Evolutionary conservation across 495 filamentous ascomycete species (phyloP).

Genomic region (Patellaria atrata): DNA sequence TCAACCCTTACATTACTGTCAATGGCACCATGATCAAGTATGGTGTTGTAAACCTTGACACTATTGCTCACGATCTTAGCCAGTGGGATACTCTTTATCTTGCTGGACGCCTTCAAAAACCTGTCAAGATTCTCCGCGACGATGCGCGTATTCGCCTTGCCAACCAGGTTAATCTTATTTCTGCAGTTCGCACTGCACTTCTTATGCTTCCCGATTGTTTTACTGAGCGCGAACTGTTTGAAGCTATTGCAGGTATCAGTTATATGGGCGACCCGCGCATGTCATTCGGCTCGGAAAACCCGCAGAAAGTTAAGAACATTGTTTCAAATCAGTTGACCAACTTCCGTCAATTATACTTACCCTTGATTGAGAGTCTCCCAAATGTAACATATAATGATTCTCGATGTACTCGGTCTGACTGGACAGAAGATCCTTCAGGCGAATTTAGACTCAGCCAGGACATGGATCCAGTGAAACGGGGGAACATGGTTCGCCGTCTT

Average conservation of each 20-base stretch:
- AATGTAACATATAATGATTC: constrained; percentile 71
- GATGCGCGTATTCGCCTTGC: constrained; percentile 80
- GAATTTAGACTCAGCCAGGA: constrained; percentile 61
- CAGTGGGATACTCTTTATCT: constrained; percentile 90
- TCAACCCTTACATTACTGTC: constrained; percentile 90
- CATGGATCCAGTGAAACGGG: constrained; percentile 76
- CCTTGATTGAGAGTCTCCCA: constrained; percentile 75
- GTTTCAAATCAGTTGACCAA: constrained; percentile 79
- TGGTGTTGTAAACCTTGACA: constrained; percentile 84
- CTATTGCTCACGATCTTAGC: constrained; percentile 68
- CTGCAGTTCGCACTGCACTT: constrained; percentile 77
- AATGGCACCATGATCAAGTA: constrained; percentile 97
- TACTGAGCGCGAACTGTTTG: constrained; percentile 77
- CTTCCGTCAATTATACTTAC: constrained; percentile 79
- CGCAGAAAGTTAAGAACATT: constrained; percentile 86
- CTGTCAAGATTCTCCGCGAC: constrained; percentile 92
- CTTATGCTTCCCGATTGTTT: constrained; percentile 71
- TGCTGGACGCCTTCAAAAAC: constrained; percentile 88
- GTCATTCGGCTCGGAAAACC: constrained; percentile 74
- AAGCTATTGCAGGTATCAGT: constrained; percentile 76
- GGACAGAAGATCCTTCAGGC: constrained; percentile 27
- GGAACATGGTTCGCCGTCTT: constrained; percentile 89
- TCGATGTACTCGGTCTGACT: constrained; percentile 28
- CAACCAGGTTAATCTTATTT: constrained; percentile 88
- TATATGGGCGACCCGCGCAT: constrained; percentile 94